A percentile compares a stretch with the other conserved stretches of the same genome.
Evolutionary conservation across 129 eudicot species (phyloP).

Genomic region (Centrapalus pauciflorus): DNA sequence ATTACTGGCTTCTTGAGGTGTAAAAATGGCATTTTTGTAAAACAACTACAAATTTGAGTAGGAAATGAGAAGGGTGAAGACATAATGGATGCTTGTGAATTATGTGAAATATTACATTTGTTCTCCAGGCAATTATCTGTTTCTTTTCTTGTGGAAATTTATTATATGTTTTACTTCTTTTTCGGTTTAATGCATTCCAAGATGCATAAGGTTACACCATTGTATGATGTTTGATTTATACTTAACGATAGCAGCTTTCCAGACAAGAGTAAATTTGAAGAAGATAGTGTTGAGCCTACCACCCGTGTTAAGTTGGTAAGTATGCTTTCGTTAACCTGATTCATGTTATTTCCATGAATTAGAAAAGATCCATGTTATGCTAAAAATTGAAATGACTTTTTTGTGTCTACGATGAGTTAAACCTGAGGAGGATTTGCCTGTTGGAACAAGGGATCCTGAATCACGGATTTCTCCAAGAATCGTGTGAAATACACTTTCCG

Average conservation of each 20-base stretch:
- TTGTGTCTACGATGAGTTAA: too few relatives aligned
- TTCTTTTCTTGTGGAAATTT: neutral
- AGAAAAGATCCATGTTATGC: conserved; percentile 11
- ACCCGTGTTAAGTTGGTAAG: conserved; percentile 54
- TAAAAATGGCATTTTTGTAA: neutral
- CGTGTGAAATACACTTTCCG: too few relatives aligned
- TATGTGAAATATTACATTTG: conserved; percentile 18
- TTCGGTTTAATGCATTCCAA: neutral
- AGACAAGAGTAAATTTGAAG: conserved; percentile 36
- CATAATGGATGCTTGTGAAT: conserved; percentile 1
- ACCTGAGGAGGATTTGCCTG: too few relatives aligned
- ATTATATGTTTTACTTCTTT: neutral
- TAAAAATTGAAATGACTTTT: too few relatives aligned
- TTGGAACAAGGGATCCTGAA: too few relatives aligned
- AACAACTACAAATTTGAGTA: neutral
- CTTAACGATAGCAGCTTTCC: conserved; percentile 61
- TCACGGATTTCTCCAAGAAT: too few relatives aligned
- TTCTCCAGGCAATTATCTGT: neutral
- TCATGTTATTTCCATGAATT: conserved; percentile 1
- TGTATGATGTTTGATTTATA: neutral
- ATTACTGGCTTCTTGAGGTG: neutral
- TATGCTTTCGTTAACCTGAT: conserved; percentile 9
- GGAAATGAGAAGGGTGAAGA: neutral
- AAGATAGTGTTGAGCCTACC: conserved; percentile 28
- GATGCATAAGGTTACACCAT: neutral